Evolutionary conservation across 371 early-diverging fungal genomes (phyloP).

Genomic region (Funneliformis caledonium): DNA sequence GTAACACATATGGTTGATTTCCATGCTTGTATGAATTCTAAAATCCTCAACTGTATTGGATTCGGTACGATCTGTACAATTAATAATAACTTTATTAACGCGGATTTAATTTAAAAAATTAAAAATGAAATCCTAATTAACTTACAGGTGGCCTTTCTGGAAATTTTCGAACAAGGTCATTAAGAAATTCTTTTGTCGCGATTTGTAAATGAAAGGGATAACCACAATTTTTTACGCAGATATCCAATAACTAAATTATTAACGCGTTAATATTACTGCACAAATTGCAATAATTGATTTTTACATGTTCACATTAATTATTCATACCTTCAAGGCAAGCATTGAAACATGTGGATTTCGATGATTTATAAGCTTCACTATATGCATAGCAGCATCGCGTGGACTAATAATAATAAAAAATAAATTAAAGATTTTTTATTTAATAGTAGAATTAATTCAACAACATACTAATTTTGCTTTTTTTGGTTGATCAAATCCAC

Average conservation of each 20-base stretch:
- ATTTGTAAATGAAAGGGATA: constrained; percentile 95
- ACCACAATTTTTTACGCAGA: constrained; percentile 95
- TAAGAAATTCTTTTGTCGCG: constrained; percentile 92
- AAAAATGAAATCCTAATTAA: constrained; percentile 39
- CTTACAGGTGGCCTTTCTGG: constrained; percentile 81
- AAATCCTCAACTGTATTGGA: constrained; percentile 77
- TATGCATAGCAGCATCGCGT: constrained; percentile 83
- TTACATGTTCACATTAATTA: no score
- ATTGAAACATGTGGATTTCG: constrained; percentile 68
- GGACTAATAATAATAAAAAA: constrained; percentile 59
- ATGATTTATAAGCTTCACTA: constrained; percentile 78
- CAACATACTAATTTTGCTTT: constrained; percentile 76
- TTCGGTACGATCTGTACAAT: constrained; percentile 52
- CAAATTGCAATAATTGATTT: neutral
- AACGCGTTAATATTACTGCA: neutral
- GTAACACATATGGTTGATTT: constrained; percentile 78
- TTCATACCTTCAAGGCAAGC: constrained; percentile 72
- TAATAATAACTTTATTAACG: constrained; percentile 38
- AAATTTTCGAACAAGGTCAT: constrained; percentile 88
- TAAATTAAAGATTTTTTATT: neutral
- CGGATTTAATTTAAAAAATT: neutral
- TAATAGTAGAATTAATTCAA: neutral
- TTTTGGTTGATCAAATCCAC: constrained; percentile 92
- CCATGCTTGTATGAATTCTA: constrained; percentile 95
- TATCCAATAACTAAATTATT: constrained; percentile 78